Base-by-base conservation (phyloP, 306 rosid species). In the Lathyrus aphaca region DNA sequence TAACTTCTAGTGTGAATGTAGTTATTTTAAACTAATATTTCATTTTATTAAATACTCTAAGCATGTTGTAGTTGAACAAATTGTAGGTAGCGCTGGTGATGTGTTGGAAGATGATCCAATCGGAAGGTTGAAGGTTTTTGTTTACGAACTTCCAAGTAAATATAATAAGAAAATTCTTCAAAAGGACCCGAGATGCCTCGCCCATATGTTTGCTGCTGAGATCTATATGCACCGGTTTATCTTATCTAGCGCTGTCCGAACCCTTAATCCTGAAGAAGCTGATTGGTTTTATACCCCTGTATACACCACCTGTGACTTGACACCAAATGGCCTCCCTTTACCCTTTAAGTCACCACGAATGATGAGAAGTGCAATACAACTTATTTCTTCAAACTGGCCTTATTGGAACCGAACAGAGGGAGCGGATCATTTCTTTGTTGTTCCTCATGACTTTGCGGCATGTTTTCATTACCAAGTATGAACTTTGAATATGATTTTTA, bases 231-330 rank as follows among this genome's bases (percentile, higher is more conserved):
- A 94, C 68, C 86, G 97, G 30, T 94, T 94, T 87, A 91, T 94
- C 73, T 82, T 94, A 59, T 87, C 96, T 51, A 94, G 99, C 72
- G 86, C 97, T 55, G 99, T 94, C 67, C 84, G 99, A 57, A 91
- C 99, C 74, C 97, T 94, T 78, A 91, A 91, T 79, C 97, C 99
- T 1, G 92, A 88, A 80, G 99, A 94, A 75, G 99, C 99, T 59
- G 99, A 94, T 79, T 94, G 99, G 99, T 94, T 94, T 80, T 94
- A 91, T 45, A 94, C 97, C 78, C 99, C 97, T 40, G 97, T 94
- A 12, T 94, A 94, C 81, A 79, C 97, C 59, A 94, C 99, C 55
- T 94, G 99, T 73, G 99, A 94, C 81, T 83, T 94, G 81, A 94
- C 99, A 19, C 97, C 99, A 51, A 94, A 77, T 82, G 99, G 99